These are phyloP conservation scores for Chaetomiaceae sp. DNA, from an alignment of 2,329 filamentous ascomycete species.

Conservation along the genomic window DNA sequence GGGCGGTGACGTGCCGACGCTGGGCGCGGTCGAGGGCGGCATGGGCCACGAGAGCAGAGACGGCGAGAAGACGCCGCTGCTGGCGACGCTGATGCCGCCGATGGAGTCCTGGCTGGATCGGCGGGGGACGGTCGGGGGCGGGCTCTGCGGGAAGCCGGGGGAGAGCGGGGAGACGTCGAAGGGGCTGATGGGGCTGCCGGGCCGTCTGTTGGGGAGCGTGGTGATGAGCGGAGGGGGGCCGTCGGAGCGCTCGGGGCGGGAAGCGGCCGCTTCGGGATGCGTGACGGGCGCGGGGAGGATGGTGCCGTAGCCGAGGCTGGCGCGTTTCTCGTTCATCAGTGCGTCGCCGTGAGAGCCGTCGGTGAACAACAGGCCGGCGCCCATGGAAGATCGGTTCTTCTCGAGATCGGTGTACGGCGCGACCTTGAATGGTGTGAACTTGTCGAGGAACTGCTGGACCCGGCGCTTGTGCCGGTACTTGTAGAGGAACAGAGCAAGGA, in stretches of 20 bases:
- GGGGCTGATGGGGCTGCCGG: conserved; percentile 13
- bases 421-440: conserved; percentile 23
- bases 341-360: conserved; percentile 19
- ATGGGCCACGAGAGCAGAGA: conserved; percentile 23
- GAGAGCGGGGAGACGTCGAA: conserved; percentile 21
- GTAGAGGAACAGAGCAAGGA: conserved; percentile 23
- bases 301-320: conserved; percentile 20
- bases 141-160: conserved; percentile 13
- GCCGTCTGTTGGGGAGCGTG: background rate
- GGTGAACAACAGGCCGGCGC: conserved; percentile 22
- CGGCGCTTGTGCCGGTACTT: conserved; percentile 24
- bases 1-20: conserved; percentile 12
- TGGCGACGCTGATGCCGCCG: conserved; percentile 23
- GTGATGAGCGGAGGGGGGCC: conserved; percentile 16
- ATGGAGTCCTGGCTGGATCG: conserved; percentile 22
- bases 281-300: conserved; percentile 16
- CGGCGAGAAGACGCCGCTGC: conserved; percentile 24
- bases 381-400: conserved; percentile 25
- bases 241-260: conserved; percentile 14
- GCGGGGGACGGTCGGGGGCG: conserved; percentile 16
- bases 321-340: conserved; percentile 18
- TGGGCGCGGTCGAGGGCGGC: conserved; percentile 16
- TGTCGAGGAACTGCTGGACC: conserved; percentile 23
- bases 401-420: conserved; percentile 20
- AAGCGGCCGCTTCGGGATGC: conserved; percentile 12